These are phyloP conservation scores for Pistacia vera DNA, from an alignment of 345 rosid genomes.

Conservation along the genomic window DNA sequence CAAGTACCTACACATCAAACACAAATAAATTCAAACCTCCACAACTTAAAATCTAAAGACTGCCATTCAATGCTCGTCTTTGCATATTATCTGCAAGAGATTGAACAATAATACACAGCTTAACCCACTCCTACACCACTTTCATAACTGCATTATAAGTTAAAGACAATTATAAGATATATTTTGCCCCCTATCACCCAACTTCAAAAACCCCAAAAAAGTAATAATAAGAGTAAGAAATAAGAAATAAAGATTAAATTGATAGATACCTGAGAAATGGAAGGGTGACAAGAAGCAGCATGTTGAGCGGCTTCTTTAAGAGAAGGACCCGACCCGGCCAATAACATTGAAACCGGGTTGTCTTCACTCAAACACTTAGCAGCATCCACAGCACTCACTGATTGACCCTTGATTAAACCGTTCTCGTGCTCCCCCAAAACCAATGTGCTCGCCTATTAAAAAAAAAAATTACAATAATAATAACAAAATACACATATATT, in stretches of 20 bases:
- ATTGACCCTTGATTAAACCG: slow-evolving; percentile 63
- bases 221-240: not conserved
- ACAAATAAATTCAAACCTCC: slow-evolving; percentile 11
- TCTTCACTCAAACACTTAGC: slow-evolving; percentile 58
- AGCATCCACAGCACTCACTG: slow-evolving; percentile 76
- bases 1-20: slow-evolving; percentile 61
- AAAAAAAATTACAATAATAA: not conserved
- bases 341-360: slow-evolving; percentile 60
- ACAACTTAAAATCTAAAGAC: not conserved
- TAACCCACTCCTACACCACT: too few species aligned
- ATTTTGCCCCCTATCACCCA: too few species aligned
- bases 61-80: not conserved
- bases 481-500: not conserved
- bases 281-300: slow-evolving; percentile 82
- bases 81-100: not conserved
- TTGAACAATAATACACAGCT: not conserved
- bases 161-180: too few species aligned
- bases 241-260: not conserved
- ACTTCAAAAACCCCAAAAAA: too few species aligned
- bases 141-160: too few species aligned
- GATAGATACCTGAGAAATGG: slow-evolving; percentile 61
- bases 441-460: slow-evolving; percentile 65
- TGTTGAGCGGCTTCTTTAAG: slow-evolving; percentile 69
- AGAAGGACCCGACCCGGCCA: slow-evolving; percentile 89
- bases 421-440: slow-evolving; percentile 81